A percentile compares a stretch with the other conserved stretches of the same genome.
Conservation (phyloP, 495 filamentous ascomycete genomes). For the Trichocladium uniseriatum region DNA sequence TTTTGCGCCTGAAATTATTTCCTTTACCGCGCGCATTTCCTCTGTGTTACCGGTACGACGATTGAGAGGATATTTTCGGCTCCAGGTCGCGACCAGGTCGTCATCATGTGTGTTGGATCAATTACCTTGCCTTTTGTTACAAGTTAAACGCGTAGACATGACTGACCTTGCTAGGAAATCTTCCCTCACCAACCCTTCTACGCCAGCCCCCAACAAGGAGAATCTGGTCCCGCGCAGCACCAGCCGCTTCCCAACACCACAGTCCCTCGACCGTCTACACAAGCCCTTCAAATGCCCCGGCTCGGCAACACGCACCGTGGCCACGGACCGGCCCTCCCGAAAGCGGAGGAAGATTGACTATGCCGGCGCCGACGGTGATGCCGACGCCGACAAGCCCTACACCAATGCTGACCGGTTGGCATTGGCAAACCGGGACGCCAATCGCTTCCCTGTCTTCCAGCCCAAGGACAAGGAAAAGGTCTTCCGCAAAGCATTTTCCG, state of each 20-base stretch:
- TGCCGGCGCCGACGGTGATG: constrained; percentile 64
- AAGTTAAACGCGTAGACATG: too few species aligned
- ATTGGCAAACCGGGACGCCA: constrained; percentile 77
- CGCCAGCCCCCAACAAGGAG: constrained; percentile 23
- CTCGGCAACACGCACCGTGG: constrained; percentile 56
- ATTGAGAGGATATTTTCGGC: too few species aligned
- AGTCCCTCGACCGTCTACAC: constrained; percentile 57
- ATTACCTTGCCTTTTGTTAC: not conserved
- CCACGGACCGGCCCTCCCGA: constrained; percentile 71
- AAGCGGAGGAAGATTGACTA: constrained; percentile 91
- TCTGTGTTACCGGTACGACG: not conserved
- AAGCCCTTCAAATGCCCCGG: constrained; percentile 94
- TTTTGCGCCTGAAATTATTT: not conserved
- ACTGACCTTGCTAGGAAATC: constrained; percentile 3
- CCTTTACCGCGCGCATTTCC: not conserved
- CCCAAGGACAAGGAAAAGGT: constrained; percentile 75
- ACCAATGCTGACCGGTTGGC: constrained; percentile 82
- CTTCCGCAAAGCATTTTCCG: constrained; percentile 73
- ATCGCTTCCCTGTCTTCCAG: constrained; percentile 84
- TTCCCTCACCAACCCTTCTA: constrained; percentile 11
- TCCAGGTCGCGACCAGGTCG: not conserved
- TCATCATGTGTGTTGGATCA: not conserved
- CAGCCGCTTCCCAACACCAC: constrained; percentile 34
- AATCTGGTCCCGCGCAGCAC: constrained; percentile 19
- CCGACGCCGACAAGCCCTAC: constrained; percentile 70